These are phyloP conservation scores for Stereum hirsutum DNA, from an alignment of 1,284 basidiomycete genomes.

Conservation along the genomic window DNA sequence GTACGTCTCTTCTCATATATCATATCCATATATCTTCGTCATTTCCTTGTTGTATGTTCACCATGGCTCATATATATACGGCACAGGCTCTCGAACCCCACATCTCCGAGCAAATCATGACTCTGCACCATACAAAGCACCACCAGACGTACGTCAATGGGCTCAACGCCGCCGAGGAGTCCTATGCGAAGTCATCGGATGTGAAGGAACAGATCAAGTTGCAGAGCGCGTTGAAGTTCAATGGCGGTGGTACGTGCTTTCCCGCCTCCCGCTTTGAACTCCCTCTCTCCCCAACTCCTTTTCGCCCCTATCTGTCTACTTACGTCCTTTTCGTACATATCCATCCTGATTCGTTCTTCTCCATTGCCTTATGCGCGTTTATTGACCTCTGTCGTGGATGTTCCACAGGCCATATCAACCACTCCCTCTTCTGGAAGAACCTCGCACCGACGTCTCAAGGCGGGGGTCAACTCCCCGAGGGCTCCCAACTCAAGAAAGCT, in stretches of 20 bases:
- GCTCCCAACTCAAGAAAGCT: slow-evolving; percentile 61
- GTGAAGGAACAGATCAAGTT: slow-evolving; percentile 76
- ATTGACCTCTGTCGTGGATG: not conserved
- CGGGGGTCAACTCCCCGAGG: slow-evolving; percentile 57
- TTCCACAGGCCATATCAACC: slow-evolving; percentile 72
- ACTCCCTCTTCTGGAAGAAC: slow-evolving; percentile 94
- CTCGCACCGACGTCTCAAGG: slow-evolving; percentile 49
- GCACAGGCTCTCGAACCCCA: slow-evolving; percentile 68
- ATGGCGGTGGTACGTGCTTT: slow-evolving; percentile 61
- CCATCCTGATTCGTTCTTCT: not conserved
- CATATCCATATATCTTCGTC: not conserved
- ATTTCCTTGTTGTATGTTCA: not conserved
- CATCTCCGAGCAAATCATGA: slow-evolving; percentile 78
- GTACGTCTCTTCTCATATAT: slow-evolving; percentile 11
- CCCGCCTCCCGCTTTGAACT: slow-evolving; percentile 11
- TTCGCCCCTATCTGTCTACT: not conserved
- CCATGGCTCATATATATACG: not conserved
- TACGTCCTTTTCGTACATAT: no score
- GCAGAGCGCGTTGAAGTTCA: slow-evolving; percentile 65
- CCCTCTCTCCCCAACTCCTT: no score
- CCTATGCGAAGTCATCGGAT: slow-evolving; percentile 51
- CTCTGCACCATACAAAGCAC: slow-evolving; percentile 82
- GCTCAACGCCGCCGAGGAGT: slow-evolving; percentile 69
- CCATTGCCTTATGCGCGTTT: not conserved
- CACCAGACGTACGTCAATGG: slow-evolving; percentile 75